Conservation (phyloP, 768 basidiomycete genomes). For the Xanthoconium stramineum region DNA sequence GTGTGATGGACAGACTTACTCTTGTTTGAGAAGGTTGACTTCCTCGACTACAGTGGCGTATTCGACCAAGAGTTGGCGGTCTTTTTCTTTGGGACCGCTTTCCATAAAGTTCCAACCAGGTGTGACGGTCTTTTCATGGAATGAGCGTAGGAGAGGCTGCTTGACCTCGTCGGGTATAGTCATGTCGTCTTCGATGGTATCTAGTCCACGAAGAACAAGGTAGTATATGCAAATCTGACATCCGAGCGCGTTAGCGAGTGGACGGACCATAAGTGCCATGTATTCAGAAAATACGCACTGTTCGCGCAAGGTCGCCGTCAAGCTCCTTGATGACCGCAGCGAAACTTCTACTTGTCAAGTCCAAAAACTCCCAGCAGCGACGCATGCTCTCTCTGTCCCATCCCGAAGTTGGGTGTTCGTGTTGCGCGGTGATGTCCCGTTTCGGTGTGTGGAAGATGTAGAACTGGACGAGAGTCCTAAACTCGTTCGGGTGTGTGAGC, state of each 20-base stretch:
- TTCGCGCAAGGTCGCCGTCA: constrained; percentile 90
- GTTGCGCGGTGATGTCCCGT: constrained; percentile 74
- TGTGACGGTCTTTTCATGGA: constrained; percentile 74
- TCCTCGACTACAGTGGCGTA: constrained; percentile 82
- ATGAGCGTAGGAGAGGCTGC: constrained; percentile 77
- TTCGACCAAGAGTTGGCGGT: constrained; percentile 78
- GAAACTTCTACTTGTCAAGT: constrained; percentile 87
- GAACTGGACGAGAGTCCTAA: constrained; percentile 80
- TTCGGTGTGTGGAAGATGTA: constrained; percentile 76
- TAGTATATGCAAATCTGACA: constrained; percentile 90
- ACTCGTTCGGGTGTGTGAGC: constrained; percentile 79
- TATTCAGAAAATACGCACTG: constrained; percentile 50
- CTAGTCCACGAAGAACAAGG: constrained; percentile 88
- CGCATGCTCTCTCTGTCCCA: constrained; percentile 88
- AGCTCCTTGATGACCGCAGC: constrained; percentile 93
- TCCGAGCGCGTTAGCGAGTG: background rate
- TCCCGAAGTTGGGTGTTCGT: constrained; percentile 76
- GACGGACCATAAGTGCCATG: background rate
- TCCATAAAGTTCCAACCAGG: constrained; percentile 87
- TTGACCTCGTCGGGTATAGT: constrained; percentile 84
- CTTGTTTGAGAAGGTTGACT: constrained; percentile 60
- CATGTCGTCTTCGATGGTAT: constrained; percentile 99
- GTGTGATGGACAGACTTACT: constrained; percentile 36
- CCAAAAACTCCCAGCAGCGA: constrained; percentile 86
- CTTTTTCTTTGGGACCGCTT: constrained; percentile 83